phyloP scores from a whole-genome alignment of 2,329 filamentous ascomycete genomes.

The Elsinoe fawcettii region DNA sequence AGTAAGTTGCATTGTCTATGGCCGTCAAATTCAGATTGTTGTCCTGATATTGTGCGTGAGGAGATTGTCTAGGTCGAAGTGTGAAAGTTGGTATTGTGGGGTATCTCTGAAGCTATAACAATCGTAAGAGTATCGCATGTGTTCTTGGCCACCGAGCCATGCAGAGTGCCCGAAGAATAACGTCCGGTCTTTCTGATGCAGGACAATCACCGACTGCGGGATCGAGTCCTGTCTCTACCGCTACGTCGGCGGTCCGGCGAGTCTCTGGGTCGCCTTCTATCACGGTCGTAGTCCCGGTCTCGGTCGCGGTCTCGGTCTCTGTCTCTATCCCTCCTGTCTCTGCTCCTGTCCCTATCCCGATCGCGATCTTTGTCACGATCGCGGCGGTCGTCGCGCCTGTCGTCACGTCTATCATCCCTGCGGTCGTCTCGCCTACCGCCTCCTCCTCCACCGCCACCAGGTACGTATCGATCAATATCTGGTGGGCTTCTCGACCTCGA shows the following conservation, averaged over 20 bases:
- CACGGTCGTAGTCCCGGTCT: constrained; percentile 38
- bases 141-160: background rate
- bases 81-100: constrained; percentile 15
- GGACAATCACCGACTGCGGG: constrained; percentile 7
- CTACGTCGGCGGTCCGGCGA: constrained; percentile 7
- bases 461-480: constrained; percentile 33
- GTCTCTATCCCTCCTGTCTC: constrained; percentile 25
- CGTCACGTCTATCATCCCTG: constrained; percentile 13
- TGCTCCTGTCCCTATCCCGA: constrained; percentile 20
- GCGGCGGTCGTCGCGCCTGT: constrained; percentile 16
- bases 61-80: background rate
- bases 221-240: constrained; percentile 2
- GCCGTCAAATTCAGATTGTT: constrained; percentile 2
- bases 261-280: constrained; percentile 21
- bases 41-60: background rate
- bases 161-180: background rate
- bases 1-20: background rate
- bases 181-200: background rate
- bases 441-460: constrained; percentile 23
- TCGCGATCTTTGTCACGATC: constrained; percentile 24
- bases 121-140: constrained; percentile 3
- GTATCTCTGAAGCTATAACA: constrained; percentile 13
- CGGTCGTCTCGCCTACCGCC: constrained; percentile 15
- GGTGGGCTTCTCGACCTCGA: constrained; percentile 29
- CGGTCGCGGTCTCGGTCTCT: constrained; percentile 23